These are phyloP conservation scores for Suillus decipiens DNA, from an alignment of 768 basidiomycete genomes.

Conservation along the genomic window DNA sequence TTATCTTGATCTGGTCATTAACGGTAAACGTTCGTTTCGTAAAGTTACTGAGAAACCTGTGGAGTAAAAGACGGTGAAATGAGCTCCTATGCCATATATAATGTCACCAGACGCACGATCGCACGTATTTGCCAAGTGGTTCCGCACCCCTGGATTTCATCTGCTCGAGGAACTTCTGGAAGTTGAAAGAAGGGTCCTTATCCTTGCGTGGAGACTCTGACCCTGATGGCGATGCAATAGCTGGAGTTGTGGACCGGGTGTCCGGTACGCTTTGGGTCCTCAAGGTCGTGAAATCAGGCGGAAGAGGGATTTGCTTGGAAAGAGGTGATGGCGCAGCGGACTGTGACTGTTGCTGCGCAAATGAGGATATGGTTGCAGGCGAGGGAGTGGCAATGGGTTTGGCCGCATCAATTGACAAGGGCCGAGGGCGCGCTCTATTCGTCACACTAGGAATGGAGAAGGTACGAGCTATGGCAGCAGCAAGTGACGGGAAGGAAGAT, in stretches of 20 bases:
- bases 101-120: slow-evolving; percentile 67
- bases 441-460: slow-evolving; percentile 54
- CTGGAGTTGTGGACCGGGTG: slow-evolving; percentile 29
- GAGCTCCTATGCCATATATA: slow-evolving; percentile 5
- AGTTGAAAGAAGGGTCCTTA: slow-evolving; percentile 71
- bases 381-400: slow-evolving; percentile 60
- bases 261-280: slow-evolving; percentile 18
- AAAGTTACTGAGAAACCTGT: slow-evolving; percentile 91
- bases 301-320: slow-evolving; percentile 13
- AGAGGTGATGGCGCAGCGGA: slow-evolving; percentile 13
- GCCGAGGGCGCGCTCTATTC: slow-evolving; percentile 45
- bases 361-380: slow-evolving; percentile 57
- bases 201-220: slow-evolving; percentile 38
- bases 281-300: slow-evolving; percentile 2
- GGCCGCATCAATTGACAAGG: slow-evolving; percentile 62
- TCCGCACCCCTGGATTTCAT: slow-evolving; percentile 89
- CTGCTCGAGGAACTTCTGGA: slow-evolving; percentile 93
- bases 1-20: slow-evolving; percentile 91
- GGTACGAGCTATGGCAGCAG: slow-evolving; percentile 65
- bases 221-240: slow-evolving; percentile 20
- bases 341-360: slow-evolving; percentile 36
- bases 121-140: slow-evolving; percentile 90
- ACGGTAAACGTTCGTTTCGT: slow-evolving; percentile 90
- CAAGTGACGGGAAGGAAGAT: slow-evolving; percentile 59
- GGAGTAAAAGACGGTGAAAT: background rate